phyloP scores from a whole-genome alignment of 805 yeast species.

The Nakazawaea molendinolei region DNA sequence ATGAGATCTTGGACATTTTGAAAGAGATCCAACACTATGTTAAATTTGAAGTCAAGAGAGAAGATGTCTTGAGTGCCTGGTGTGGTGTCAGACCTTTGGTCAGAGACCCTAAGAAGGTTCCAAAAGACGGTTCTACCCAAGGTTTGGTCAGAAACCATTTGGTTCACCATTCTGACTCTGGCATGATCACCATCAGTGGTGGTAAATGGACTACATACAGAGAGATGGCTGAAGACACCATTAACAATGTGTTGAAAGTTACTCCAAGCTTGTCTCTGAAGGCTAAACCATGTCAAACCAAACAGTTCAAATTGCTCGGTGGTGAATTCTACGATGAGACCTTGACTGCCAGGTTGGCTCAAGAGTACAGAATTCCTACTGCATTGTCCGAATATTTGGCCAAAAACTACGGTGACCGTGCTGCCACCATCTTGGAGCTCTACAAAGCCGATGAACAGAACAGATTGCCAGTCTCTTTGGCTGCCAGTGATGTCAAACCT shows the following conservation, averaged over 20 bases:
- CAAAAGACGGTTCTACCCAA: constrained; percentile 57
- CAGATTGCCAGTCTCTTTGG: constrained; percentile 62
- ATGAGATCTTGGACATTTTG: constrained; percentile 81
- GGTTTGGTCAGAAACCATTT: constrained; percentile 88
- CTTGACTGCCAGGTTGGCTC: constrained; percentile 72
- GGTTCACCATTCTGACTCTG: constrained; percentile 55
- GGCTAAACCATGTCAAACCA: constrained; percentile 45
- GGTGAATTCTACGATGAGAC: constrained; percentile 75
- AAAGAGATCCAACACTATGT: constrained; percentile 85
- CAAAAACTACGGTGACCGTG: constrained; percentile 83
- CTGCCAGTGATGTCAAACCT: constrained; percentile 24
- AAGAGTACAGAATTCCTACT: constrained; percentile 66
- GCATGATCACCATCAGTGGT: constrained; percentile 85
- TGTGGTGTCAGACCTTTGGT: constrained; percentile 95
- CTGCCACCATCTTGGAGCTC: constrained; percentile 66
- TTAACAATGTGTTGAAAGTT: constrained; percentile 51
- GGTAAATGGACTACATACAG: constrained; percentile 99
- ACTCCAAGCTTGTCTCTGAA: constrained; percentile 28
- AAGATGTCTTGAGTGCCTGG: constrained; percentile 93
- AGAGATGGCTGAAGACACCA: constrained; percentile 95
- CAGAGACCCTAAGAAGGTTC: constrained; percentile 59
- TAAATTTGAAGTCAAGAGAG: constrained; percentile 81
- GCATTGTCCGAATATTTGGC: constrained; percentile 77
- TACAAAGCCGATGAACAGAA: constrained; percentile 44
- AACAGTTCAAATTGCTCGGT: constrained; percentile 58